Evolutionary conservation across 108 stramenopile genomes (phyloP).

Genomic region (Mayamaea pseudoterrestris): DNA sequence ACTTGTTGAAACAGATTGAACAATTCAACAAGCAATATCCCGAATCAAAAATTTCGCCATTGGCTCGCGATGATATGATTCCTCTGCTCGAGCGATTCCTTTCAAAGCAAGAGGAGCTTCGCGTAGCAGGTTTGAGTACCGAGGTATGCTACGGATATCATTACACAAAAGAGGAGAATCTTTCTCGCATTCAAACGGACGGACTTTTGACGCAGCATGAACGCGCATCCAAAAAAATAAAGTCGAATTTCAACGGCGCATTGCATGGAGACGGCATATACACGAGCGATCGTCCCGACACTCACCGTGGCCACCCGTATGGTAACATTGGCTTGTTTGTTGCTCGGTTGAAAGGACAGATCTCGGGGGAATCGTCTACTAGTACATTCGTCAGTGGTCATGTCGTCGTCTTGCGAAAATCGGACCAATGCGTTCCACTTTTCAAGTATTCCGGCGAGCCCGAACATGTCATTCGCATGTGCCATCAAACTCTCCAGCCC

Average conservation of each 20-base stretch:
- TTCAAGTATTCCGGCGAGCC: background rate
- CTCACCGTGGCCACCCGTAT: background rate
- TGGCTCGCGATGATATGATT: conserved; percentile 3
- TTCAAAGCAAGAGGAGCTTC: background rate
- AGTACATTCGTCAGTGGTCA: background rate
- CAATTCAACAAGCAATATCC: background rate
- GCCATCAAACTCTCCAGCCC: no score
- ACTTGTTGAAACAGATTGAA: background rate
- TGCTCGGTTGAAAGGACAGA: conserved; percentile 3
- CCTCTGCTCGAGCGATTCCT: background rate
- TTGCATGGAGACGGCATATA: conserved; percentile 30
- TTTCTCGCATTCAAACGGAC: conserved; percentile 9
- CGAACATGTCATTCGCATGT: no score
- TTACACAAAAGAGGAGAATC: conserved; percentile 13
- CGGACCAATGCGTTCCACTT: conserved; percentile 5
- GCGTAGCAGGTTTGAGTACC: no score
- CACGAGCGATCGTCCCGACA: conserved; percentile 11
- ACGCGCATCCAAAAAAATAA: conserved; percentile 6
- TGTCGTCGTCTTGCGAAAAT: background rate
- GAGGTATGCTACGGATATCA: no score
- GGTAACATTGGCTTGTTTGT: conserved; percentile 12
- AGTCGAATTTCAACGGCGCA: conserved; percentile 5
- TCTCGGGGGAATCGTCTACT: background rate
- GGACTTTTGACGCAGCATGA: conserved; percentile 19
- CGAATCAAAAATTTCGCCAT: background rate